Evolutionary conservation across 2,329 filamentous ascomycete species (phyloP), one percentile per base, ranked within the genome.

Genomic region (Neocatenulostroma microsporum): DNA sequence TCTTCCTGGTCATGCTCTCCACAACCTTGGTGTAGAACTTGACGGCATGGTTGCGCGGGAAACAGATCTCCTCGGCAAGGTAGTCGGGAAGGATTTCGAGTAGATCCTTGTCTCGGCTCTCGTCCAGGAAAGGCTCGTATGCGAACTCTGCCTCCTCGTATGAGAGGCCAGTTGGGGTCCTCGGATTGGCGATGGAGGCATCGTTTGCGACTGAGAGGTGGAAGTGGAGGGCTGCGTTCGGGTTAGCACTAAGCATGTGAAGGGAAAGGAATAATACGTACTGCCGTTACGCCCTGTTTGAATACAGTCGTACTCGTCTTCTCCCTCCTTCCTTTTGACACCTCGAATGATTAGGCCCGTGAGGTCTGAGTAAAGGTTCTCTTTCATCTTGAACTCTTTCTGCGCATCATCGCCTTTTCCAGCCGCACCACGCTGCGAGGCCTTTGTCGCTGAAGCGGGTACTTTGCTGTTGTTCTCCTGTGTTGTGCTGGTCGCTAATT

Each of bases 231-330:
- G 87, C 88, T 94, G 36, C 11, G 26, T 15, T n/a, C n/a, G n/a
- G n/a, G n/a, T n/a, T n/a, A n/a, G 26, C n/a, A n/a, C n/a, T n/a
- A n/a, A n/a, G n/a, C n/a, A n/a, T n/a, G n/a, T n/a, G n/a, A n/a
- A n/a, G n/a, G n/a, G n/a, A n/a, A n/a, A n/a, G n/a, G n/a, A n/a
- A n/a, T n/a, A n/a, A n/a, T 29, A 84, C 87, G 79, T 74, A 94
- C 89, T 94, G 53, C 89, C 87, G 54, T 94, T 94, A 33, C 83
- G 73, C n/a, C 89, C 89, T 2, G 89, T 95, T 59, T 95, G 89
- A 39, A 96, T 81, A 59, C 89, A 96, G 58, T 95, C 87, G 55
- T 89, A 95, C 2, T 88, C 69, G 52, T 93, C 82, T 46, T 87
- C 84, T 2, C 75, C 70, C 2, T 81, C 74, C 21, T 80, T 76